Evolutionary conservation across 148 eudicot genomes (phyloP).

Genomic region (Rhododendron kiyosumense): DNA sequence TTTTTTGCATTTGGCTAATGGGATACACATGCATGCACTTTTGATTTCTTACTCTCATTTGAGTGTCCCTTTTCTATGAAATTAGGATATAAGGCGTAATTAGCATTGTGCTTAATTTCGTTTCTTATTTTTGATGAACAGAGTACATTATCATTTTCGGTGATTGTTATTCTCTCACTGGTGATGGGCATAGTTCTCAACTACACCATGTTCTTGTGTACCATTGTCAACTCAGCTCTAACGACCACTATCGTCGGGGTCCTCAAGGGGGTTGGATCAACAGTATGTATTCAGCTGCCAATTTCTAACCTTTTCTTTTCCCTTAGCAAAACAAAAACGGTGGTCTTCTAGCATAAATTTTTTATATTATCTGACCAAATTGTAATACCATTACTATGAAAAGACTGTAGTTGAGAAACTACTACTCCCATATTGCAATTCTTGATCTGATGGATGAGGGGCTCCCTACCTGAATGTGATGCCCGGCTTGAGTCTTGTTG

Average conservation of each 20-base stretch:
- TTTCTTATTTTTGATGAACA: conserved; percentile 34
- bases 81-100: background rate
- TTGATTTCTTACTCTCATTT: background rate
- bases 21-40: background rate
- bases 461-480: background rate
- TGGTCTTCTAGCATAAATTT: background rate
- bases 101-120: background rate
- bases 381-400: background rate
- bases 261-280: conserved; percentile 95
- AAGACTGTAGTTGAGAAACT: background rate
- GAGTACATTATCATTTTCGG: conserved; percentile 68
- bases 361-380: background rate
- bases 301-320: background rate
- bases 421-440: background rate
- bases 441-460: background rate
- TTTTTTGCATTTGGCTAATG: background rate
- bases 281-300: conserved; percentile 42
- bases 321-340: background rate
- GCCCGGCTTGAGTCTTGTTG: background rate
- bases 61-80: background rate
- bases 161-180: conserved; percentile 61
- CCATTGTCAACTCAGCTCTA: conserved; percentile 91
- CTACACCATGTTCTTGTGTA: conserved; percentile 97
- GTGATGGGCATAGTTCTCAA: conserved; percentile 94
- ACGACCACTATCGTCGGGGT: conserved; percentile 97